A percentile compares a stretch with the other conserved stretches of the same genome.
Conservation (phyloP, 1,139 yeast genomes). For the Wickerhamiella infanticola region DNA sequence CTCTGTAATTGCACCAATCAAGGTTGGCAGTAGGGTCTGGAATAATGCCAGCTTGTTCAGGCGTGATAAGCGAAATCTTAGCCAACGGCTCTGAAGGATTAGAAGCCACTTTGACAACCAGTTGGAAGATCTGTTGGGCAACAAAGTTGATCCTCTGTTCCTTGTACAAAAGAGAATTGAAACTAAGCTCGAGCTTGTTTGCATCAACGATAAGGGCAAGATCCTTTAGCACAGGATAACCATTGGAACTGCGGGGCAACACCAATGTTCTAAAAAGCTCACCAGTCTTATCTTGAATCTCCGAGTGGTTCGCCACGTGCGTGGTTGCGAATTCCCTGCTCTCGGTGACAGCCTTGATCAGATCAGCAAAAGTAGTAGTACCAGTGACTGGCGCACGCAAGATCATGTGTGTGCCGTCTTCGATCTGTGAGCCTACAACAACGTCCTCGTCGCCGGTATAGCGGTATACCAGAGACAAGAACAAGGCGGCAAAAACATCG, state of each 20-base stretch:
- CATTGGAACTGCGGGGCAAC: slow-evolving; percentile 25
- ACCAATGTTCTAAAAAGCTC: slow-evolving; percentile 42
- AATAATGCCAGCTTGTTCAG: slow-evolving; percentile 38
- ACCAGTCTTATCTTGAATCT: slow-evolving; percentile 36
- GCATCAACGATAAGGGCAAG: slow-evolving; percentile 26
- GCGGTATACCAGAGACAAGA: slow-evolving; percentile 57
- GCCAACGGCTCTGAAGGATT: slow-evolving; percentile 34
- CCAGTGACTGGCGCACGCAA: slow-evolving; percentile 41
- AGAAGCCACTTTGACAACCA: slow-evolving; percentile 26
- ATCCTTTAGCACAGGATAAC: slow-evolving; percentile 15
- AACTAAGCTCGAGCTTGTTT: slow-evolving; percentile 33
- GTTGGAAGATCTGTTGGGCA: slow-evolving; percentile 56
- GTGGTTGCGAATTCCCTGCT: slow-evolving; percentile 30
- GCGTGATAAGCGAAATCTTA: slow-evolving; percentile 50
- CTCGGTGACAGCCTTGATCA: slow-evolving; percentile 32
- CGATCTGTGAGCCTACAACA: slow-evolving; percentile 44
- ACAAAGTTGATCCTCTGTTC: slow-evolving; percentile 52
- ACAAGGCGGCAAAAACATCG: slow-evolving; percentile 47
- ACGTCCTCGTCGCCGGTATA: slow-evolving; percentile 91
- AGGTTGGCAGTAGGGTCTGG: slow-evolving; percentile 83
- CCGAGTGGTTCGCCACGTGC: slow-evolving; percentile 34
- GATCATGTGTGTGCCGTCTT: slow-evolving; percentile 33
- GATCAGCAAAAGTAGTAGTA: slow-evolving; percentile 34
- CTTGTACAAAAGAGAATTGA: slow-evolving; percentile 64
- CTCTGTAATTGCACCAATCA: slow-evolving; percentile 84